Base-by-base conservation (phyloP, 305 asterid species). In the Fraxinus nigra region DNA sequence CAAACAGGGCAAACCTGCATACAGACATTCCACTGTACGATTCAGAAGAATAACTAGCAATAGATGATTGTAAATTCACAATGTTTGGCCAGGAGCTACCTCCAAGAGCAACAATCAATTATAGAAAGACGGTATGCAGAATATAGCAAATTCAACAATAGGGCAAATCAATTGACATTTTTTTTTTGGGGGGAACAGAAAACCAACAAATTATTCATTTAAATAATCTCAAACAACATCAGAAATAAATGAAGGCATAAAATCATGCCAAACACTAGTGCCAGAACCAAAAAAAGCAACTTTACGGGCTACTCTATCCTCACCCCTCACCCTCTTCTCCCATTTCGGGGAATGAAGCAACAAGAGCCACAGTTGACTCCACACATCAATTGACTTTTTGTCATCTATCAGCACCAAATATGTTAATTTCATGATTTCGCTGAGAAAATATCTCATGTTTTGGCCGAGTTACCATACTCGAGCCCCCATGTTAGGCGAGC, bases 1-100 rank as follows among this genome's bases (percentile, higher is more conserved):
- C 99, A 95, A 80, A 95, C 90, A 6, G 97, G 97, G 86, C 99
- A 95, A 48, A 90, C 92, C 99, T 95, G 93, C 88, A 86, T 67
- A 63, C 22, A 76, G 72, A 80, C 2, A 48, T 26, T 74, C 37
- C 72, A 73, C 24, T 1, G 14, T 67, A 76, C 6, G 40, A 24
- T 26, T 54, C 11, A 10, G 65, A 81, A 48, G 43, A 70, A 77
- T 51, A 32, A 13, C 13, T 18, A 14, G 24, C 35, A 4, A 10
- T 13, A 46, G 16, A 34, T 38, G 38, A 28, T 22, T 65, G 35
- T 8, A 26, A 65, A 65, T 72, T 77, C 33, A 65, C 1, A 9
- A 26, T 24, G 72, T 59, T 59, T 7, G 26, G 26, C 69, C 69
- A 20, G 69, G 11, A 59, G 69, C n/a, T 3, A 26, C n/a, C 32